Base-by-base conservation (phyloP, 805 yeast species). In the Candida palmyrensis region DNA sequence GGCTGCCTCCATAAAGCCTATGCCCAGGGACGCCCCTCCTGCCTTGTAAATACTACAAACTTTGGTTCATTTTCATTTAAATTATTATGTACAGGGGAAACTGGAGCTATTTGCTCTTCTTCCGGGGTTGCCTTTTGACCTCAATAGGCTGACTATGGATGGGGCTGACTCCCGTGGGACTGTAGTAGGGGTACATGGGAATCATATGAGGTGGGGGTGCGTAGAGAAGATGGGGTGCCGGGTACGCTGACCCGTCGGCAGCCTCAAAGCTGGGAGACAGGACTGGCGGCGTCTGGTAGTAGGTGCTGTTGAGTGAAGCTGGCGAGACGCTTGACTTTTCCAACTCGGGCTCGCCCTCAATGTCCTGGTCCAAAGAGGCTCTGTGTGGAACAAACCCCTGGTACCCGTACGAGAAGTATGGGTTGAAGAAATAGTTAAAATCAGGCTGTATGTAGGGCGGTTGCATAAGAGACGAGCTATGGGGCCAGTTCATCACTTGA, bases 11-110 rank as follows among this genome's bases (percentile, higher is more conserved):
- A 30, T 58, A 25, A 41, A 42, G 9, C 66, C 65, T 7, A 45
- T 48, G 22, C 11, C 43, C n/a, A 47, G 64, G 40, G 52, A 45
- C 3, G 57, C 40, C 11, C 59, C 59, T 24, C 61, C 60, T 16
- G 38, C 41, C 25, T 51, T 56, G 46, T 56, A 50, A 42, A 46
- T 33, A 43, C 17, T n/a, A n/a, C n/a, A n/a, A n/a, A n/a, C n/a
- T n/a, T n/a, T n/a, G n/a, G n/a, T n/a, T n/a, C n/a, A n/a, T n/a
- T n/a, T n/a, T n/a, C n/a, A n/a, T n/a, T n/a, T n/a, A n/a, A n/a
- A n/a, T n/a, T n/a, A n/a, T n/a, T n/a, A n/a, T n/a, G n/a, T n/a
- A n/a, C n/a, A n/a, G n/a, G n/a, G n/a, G n/a, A n/a, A n/a, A n/a
- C n/a, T n/a, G n/a, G n/a, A n/a, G n/a, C n/a, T n/a, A n/a, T n/a